Percentiles rank a stretch among this genome's conserved stretches.
phyloP scores from a whole-genome alignment of 2,329 filamentous ascomycete genomes.

The Rosellinia necatrix region DNA sequence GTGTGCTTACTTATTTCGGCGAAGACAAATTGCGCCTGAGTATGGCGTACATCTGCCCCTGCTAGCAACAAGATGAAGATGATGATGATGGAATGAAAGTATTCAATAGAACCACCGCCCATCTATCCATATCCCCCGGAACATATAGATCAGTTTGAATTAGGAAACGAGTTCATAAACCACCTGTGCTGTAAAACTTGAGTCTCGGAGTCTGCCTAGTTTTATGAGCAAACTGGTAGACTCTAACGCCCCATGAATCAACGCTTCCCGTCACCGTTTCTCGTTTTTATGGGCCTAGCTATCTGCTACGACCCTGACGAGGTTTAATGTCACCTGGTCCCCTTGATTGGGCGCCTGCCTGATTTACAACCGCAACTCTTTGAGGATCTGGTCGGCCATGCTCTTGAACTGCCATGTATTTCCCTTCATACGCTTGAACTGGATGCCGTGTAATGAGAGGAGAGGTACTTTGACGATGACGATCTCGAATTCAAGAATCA shows the following conservation, averaged over 20 bases:
- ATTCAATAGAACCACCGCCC: constrained; percentile 31
- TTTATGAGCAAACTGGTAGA: background rate
- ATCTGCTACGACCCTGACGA: background rate
- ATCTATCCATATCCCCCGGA: constrained; percentile 22
- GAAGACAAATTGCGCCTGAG: constrained; percentile 8
- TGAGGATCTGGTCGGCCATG: constrained; percentile 94
- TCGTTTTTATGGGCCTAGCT: background rate
- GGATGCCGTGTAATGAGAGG: constrained; percentile 89
- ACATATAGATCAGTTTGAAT: constrained; percentile 21
- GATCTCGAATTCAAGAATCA: constrained; percentile 90
- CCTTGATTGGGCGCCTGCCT: no score
- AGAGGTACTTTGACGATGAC: constrained; percentile 97
- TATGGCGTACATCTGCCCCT: constrained; percentile 1
- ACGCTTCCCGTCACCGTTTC: background rate
- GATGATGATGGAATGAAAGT: constrained; percentile 16
- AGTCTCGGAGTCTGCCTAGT: background rate
- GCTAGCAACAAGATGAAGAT: constrained; percentile 4
- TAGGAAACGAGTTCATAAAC: constrained; percentile 18
- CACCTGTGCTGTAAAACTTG: background rate
- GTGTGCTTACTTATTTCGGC: constrained; percentile 15
- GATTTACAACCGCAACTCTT: constrained; percentile 75
- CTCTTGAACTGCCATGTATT: constrained; percentile 99
- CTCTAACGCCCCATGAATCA: background rate
- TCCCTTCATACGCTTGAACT: constrained; percentile 95
- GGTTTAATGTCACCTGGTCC: constrained; percentile 7